Conservation (phyloP, 805 yeast species). For the Cyberlindnera maritima region DNA sequence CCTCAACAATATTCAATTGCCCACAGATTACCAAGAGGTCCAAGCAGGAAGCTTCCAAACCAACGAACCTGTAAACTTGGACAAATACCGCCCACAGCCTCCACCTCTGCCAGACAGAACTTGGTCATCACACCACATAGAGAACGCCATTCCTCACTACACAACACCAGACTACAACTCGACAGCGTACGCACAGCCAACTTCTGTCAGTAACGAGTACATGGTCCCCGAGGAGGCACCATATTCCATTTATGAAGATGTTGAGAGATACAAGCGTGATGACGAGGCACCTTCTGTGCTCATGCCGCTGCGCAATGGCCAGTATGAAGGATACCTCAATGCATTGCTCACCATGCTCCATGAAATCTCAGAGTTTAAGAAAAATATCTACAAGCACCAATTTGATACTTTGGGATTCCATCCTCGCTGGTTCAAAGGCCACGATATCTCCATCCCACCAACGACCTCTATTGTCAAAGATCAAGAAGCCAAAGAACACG, state of each 20-base stretch:
- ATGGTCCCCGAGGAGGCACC: neutral
- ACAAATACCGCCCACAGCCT: neutral
- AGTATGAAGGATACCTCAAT: slow-evolving; percentile 39
- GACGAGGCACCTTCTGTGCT: slow-evolving; percentile 31
- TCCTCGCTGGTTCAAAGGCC: slow-evolving; percentile 40
- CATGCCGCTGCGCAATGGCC: slow-evolving; percentile 33
- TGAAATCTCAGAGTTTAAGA: slow-evolving; percentile 35
- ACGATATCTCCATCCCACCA: slow-evolving; percentile 9
- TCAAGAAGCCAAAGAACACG: slow-evolving; percentile 26
- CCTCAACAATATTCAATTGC: neutral
- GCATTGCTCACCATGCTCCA: slow-evolving; percentile 40
- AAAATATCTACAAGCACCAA: slow-evolving; percentile 30
- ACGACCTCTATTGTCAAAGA: slow-evolving; percentile 3
- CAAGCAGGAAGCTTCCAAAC: neutral
- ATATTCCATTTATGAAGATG: slow-evolving; percentile 32
- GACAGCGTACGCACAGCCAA: neutral
- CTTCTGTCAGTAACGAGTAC: neutral
- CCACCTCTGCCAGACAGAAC: slow-evolving; percentile 2
- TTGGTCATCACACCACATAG: neutral
- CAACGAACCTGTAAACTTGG: neutral
- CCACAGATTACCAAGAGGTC: neutral
- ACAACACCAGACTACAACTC: neutral
- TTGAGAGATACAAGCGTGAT: slow-evolving; percentile 25
- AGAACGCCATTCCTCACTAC: neutral
- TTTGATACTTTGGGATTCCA: slow-evolving; percentile 35